Base-by-base conservation (phyloP, 2,329 filamentous ascomycete species). In the Fusarium vanettenii region DNA sequence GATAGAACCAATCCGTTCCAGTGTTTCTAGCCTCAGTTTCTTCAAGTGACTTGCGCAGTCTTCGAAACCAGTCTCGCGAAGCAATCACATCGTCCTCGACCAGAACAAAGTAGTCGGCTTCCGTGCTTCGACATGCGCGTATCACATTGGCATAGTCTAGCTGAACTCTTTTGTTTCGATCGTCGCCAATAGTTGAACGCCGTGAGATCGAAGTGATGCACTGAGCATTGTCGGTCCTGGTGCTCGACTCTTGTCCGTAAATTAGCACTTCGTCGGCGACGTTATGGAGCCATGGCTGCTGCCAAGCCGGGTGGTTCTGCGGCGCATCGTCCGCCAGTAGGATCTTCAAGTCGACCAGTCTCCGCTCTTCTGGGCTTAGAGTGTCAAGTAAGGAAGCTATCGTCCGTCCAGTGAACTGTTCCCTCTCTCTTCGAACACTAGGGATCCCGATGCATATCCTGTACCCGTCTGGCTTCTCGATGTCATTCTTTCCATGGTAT, bases 1-100 rank as follows among this genome's bases (percentile, higher is more conserved):
- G 75, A 56, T 83, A 83, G 13, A 82, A 64, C 81, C 81, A 82
- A 31, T 78, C 75, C 9, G 57, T 48, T 8, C 64, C 66, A 8
- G 57, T 69, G 45, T 25, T 64, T 22, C 48, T 41, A 1, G 70
- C 60, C 56, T 81, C 79, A 6, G 78, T 73, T 13, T 72, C 45
- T 13, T 73, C 67, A 14, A 81, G 69, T 4, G 74, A 78, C 2
- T 35, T 62, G 4, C 65, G 57, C 14, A 81, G 43, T 14, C 78
- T 70, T 8, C 65, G n/a, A 27, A 81, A 73, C 81, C 81, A 83
- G 25, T 80, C 76, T 20, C 76, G 67, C 8, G 79, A 74, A 7
- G 81, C 81, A 31, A 83, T 73, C 4, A 82, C 74, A 60, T 82
- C 81, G 41, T 83, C 81, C 35, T 83, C 81, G 5, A 83, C 60